phyloP scores from a whole-genome alignment of 257 asterid species.

The Echites panduratus region DNA sequence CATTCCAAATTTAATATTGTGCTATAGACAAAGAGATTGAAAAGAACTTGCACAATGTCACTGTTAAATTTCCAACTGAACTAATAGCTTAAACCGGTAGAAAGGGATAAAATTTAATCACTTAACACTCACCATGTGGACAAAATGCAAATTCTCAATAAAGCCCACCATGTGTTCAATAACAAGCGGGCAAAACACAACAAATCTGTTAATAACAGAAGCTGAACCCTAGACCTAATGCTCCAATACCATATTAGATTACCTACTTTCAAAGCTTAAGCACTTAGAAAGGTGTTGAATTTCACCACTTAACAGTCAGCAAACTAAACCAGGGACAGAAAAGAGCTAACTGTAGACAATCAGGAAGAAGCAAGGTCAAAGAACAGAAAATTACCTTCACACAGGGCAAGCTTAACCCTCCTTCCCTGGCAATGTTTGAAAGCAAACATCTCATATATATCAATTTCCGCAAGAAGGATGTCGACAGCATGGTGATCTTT shows the following conservation, averaged over 20 bases:
- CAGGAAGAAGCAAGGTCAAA: constrained; percentile 4
- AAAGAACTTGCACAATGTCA: not conserved
- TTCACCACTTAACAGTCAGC: not conserved
- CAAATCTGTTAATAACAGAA: too few species aligned
- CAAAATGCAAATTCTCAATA: too few species aligned
- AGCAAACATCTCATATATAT: constrained; percentile 93
- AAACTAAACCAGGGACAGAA: not conserved
- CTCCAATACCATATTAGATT: too few species aligned
- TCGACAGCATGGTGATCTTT: constrained; percentile 86
- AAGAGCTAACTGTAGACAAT: not conserved
- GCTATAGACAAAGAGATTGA: not conserved
- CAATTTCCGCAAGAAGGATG: constrained; percentile 95
- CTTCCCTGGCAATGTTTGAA: constrained; percentile 95
- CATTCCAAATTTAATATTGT: not conserved
- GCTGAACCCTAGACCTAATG: too few species aligned
- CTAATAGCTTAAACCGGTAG: too few species aligned
- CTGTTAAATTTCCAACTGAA: too few species aligned
- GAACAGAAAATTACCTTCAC: constrained; percentile 59
- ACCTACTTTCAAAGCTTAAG: too few species aligned
- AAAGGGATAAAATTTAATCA: too few species aligned
- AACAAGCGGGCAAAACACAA: too few species aligned
- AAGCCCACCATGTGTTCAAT: too few species aligned
- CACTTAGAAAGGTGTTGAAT: too few species aligned
- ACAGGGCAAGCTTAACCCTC: constrained; percentile 93
- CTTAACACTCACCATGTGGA: too few species aligned